Evolutionary conservation across 768 basidiomycete species (phyloP), one percentile per base, ranked within the genome.

Genomic region (Tylopilus sp.): DNA sequence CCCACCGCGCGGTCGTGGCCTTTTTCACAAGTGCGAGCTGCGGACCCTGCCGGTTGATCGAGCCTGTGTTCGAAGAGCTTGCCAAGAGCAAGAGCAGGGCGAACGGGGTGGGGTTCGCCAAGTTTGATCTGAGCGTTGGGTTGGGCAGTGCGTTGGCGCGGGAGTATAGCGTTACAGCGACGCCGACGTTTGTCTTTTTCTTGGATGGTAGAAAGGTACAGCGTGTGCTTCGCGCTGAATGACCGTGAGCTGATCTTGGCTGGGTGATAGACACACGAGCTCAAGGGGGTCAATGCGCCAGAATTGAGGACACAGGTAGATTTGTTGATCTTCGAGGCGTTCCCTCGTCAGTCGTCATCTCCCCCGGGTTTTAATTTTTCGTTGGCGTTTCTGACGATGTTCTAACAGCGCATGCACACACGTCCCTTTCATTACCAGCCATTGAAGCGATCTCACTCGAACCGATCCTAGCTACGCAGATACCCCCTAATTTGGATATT

Each of bases 181-280:
- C 91, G 2, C 95, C 94, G 6, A 94, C 91, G 1, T 95, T 98
- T 62, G 71, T 88, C 36, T 94, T 97, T 71, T 98, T 92, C 72
- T 67, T 85, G 53, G 77, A 88, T 52, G 90, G 85, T 1, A 74
- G 78, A 45, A 83, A 88, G 81, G 88, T 87, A 47, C 55, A 55
- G n/a, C 2, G 20, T 15, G 18, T 38, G 40, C 70, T 52, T 2
- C 13, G 28, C 36, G 21, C 33, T 15, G 26, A 2, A 41, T 17
- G 20, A 3, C 15, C 13, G 21, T 31, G 21, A n/a, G 12, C 49
- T 52, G 43, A 39, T 22, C 35, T n/a, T 40, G 21, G 39, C 25
- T 13, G 40, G 11, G 20, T 43, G 21, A 13, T 57, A 91, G 88
- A 71, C 78, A 5, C 72, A 82, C 28, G 88, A 91, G 60, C 46